Evolutionary conservation across 2,329 filamentous ascomycete species (phyloP), one percentile per base, ranked within the genome.

Genomic region (Apiospora sp.): DNA sequence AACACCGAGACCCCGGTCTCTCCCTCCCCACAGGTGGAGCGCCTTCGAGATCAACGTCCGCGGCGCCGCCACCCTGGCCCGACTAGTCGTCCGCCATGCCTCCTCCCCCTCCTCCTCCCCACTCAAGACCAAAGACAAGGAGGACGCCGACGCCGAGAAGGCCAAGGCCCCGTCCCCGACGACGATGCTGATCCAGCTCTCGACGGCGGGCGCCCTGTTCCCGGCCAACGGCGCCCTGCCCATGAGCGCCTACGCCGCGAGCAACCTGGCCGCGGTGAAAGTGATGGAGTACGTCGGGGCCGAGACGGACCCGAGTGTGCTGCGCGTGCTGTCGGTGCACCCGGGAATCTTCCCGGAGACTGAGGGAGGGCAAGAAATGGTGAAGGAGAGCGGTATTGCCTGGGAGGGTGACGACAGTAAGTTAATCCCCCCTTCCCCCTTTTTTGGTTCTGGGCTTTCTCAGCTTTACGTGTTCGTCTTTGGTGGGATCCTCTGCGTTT

Each of bases 191-290:
- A 54, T 54, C 12, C 72, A 75, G 58, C 71, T 76, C 43, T 72
- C 74, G 3, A 75, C 75, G 14, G 75, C 75, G 41, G 75, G 73
- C 30, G 74, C 71, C 1, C 69, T 75, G 22, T 76, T 78, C 71
- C 82, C 82, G 10, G 78, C 81, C 22, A 77, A 80, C 30, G 77
- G 81, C 19, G 77, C 80, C n/a, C 72, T 83, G 8, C 82, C 82
- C 22, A 83, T 84, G 81, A 74, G 82, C 10, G 82, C 80, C n/a
- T 83, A 82, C 71, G 83, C 81, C 2, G 81, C 74, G 12, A 76
- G 76, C 58, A 76, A 77, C 67, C 67, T 77, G 51, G 76, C 74
- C 24, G 72, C 71, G 16, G 70, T 73, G 16, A 76, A 78, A 71
- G 72, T 75, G 13, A 76, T 77, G 75, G 76, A 76, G 73, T 77